Evolutionary conservation across 495 filamentous ascomycete genomes (phyloP), one percentile per base, ranked within the genome.

Genomic region (Hyaloscypha finlandica): DNA sequence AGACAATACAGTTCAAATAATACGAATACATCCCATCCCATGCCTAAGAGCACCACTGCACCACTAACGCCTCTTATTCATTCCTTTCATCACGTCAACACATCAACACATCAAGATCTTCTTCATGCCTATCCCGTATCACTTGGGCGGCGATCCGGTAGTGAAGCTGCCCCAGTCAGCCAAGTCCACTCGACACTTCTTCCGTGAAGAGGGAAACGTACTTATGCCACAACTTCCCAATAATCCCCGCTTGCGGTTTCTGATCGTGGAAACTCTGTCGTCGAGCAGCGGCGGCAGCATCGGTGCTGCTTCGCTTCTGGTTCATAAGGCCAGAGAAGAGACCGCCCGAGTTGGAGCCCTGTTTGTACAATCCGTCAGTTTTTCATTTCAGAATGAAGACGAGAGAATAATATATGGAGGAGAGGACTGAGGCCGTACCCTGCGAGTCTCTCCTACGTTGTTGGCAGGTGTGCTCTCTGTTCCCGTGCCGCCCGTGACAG

Each of bases 161-260:
- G 64, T 67, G 42, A 57, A 70, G 32, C 68, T 68, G 42, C 42
- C 9, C 11, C 19, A 35, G 56, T 59, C 56, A 59, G 30, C 32
- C 3, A 12, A n/a, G 6, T 4, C 12, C 30, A 11, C 32, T 35
- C n/a, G 6, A 59, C 12, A 1, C 3, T 14, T 14, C 12, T 16
- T 3, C 14, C 8, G 6, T 14, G 8, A 22, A 37, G 25, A 20
- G 54, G 22, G 32, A 9, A 57, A 61, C 68, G 16, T 82, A 86
- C 64, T 77, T 83, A 64, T 86, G 74, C 85, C 85, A 88, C 81
- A 80, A 77, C 68, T 79, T 81, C 2, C 81, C 79, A 57, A 87
- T 78, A 54, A 81, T 73, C 0, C 83, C 83, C 0, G 80, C 76
- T 32, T 72, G 67, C 11, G 76, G 75, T 75, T 86, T 83, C 69